Evolutionary conservation across 2,329 filamentous ascomycete species (phyloP), one percentile per base, ranked within the genome.

Genomic region (Fusarium sp.): DNA sequence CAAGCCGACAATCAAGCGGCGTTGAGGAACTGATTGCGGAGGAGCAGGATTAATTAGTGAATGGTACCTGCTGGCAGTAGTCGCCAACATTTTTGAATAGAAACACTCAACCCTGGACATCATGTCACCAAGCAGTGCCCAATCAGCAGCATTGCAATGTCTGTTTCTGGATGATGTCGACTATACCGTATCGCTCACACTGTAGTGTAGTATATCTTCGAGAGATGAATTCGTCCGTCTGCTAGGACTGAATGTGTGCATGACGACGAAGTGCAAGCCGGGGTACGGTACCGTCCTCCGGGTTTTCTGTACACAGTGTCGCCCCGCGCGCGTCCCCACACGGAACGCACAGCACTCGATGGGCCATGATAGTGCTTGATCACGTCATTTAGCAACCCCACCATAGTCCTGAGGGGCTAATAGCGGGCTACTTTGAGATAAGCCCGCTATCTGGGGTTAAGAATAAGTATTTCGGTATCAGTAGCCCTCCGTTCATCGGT

Each of bases 1-100:
- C 54, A 40, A 44, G 50, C 26, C 58, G 57, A 34, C 66, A 60
- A 50, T 64, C 71, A n/a, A 69, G 72, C 31, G 80, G 82, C 41
- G 75, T 83, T 26, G 81, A 79, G 36, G 78, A 78, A 57, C 53
- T 75, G 46, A 65, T 77, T 46, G 70, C 68, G 16, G 77, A 78
- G 64, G 72, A 76, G 38, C 76, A 77, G 57, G 76, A 76, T 61
- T 77, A 72, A 61, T 38, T 42, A 56, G 57, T 11, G 30, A 10
- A 18, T 26, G 10, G 33, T 26, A 49, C 10, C 38, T 12, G 47
- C 23, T 51, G 47, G 10, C 12, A 40, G 10, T 13, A 40, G 34
- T 9, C 38, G n/a, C 23, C 23, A 30, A 40, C 28, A 23, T 52
- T 47, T n/a, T 62, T 63, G 62, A 65, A 74, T 74, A 74, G 65